Evolutionary conservation across 495 filamentous ascomycete species (phyloP), one percentile per base, ranked within the genome.

Genomic region (Aspergillus nanangensis): DNA sequence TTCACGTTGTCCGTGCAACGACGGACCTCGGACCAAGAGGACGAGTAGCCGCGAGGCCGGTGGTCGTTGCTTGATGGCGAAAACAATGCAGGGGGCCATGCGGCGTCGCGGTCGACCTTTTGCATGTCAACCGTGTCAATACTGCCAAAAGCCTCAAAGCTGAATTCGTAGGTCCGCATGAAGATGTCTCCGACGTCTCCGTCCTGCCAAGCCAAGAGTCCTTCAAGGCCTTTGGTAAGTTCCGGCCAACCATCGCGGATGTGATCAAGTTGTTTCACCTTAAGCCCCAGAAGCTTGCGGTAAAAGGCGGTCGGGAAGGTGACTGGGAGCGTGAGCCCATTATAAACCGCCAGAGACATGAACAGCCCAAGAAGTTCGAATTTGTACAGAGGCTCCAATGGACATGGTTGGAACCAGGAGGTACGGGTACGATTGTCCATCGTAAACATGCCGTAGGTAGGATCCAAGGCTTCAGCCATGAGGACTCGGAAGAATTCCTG

Each of bases 401-500:
- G 86, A 9, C 80, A 81, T 0, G 92, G 87, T 14, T 84, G 81
- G 56, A 97, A 93, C 89, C 92, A 98, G 17, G 83, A 83, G 71
- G 90, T 82, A 18, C 80, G 79, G 1, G 85, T 88, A 32, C 76
- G 68, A 4, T 76, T 66, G 56, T 96, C 88, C 39, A 84, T 78
- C 0, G 83, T 83, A 62, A 96, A 96, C 57, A 75, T 76, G 57
- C 82, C 90, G 52, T 86, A 87, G 31, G 84, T 75, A 8, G 88
- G 81, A 58, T 88, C 74, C 20, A 96, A 67, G 3, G 83, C 86
- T 56, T 95, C 84, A 4, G 73, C 79, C 52, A 95, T 80, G 41
- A 86, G 80, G 29, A 95, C 56, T 24, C 87, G 81, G 69, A 98
- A 96, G 65, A 95, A 97, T 47, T 98, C 93, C 58, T 92, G 90